Base-by-base conservation (phyloP, 257 asterid genomes). In the Jacaranda copaia region DNA sequence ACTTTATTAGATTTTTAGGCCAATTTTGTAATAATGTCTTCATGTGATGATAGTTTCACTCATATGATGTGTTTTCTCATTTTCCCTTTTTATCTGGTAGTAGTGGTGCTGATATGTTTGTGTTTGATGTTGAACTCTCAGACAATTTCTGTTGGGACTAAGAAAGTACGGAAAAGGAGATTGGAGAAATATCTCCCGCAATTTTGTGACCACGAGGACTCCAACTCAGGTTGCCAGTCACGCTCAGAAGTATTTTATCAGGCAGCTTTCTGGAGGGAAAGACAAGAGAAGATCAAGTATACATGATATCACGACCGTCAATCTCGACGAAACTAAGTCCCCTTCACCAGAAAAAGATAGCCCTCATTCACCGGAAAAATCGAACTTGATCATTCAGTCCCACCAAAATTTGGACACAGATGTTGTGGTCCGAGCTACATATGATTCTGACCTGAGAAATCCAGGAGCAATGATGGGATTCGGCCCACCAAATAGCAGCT, bases 161-260 rank as follows among this genome's bases (percentile, higher is more conserved):
- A 92, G 92, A 60, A 92, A 92, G 88, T 94, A 91, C 68, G 99
- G 98, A 4, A 94, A 94, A 73, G 98, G 98, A n/a, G 98, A 92
- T 68, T 94, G 98, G 98, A 74, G 98, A 63, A 94, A 88, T 57
- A 94, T 94, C 3, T 91, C 99, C 1, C 89, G 93, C 20, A 89
- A 92, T 74, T 92, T 89, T 39, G 99, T 92, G 82, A 89, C 92
- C 11, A 83, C 95, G 5, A 84, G 99, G 78, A 92, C 99, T 5
- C 97, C 97, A 15, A 94, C 97, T 9, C 98, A 94, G 74, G 98
- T 94, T 0, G 98, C 98, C 0, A 94, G 98, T 52, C 98, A 94
- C 72, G 98, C 98, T 53, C 97, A 94, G 81, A 94, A 94, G 87
- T 94, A 92, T 64, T 95, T 92, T 46, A 95, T 91, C 78, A 76